These are phyloP conservation scores for Aspergillus piperis DNA, from an alignment of 2,329 filamentous ascomycete genomes.

Conservation along the genomic window DNA sequence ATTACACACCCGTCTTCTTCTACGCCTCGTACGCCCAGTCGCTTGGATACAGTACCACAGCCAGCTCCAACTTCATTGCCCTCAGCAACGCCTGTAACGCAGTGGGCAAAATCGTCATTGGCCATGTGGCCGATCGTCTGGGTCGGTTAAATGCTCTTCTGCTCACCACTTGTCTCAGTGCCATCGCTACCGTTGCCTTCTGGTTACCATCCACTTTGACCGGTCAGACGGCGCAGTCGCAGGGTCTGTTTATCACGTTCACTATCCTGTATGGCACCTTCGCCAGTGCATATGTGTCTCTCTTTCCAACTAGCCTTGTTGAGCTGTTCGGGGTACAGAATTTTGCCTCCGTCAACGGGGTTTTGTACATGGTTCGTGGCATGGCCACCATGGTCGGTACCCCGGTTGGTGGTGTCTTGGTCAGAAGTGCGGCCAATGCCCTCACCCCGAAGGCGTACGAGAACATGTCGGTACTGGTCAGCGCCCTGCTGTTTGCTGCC, in stretches of 20 bases:
- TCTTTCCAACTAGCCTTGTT: slow-evolving; percentile 44
- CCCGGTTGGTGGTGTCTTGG: slow-evolving; percentile 34
- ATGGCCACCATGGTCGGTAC: slow-evolving; percentile 42
- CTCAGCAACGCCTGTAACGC: slow-evolving; percentile 45
- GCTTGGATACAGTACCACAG: slow-evolving; percentile 38
- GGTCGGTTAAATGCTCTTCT: slow-evolving; percentile 39
- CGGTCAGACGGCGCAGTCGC: neutral
- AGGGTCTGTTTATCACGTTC: slow-evolving; percentile 33
- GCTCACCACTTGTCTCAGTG: slow-evolving; percentile 30
- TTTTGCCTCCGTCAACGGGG: slow-evolving; percentile 42
- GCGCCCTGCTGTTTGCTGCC: neutral
- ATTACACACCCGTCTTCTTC: slow-evolving; percentile 44
- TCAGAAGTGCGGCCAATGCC: slow-evolving; percentile 19
- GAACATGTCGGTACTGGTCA: slow-evolving; percentile 2
- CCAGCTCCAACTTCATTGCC: slow-evolving; percentile 43
- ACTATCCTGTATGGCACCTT: slow-evolving; percentile 40
- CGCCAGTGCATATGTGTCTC: slow-evolving; percentile 41
- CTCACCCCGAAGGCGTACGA: neutral
- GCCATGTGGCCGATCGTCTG: slow-evolving; percentile 31
- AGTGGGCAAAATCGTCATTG: slow-evolving; percentile 41
- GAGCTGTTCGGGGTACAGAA: slow-evolving; percentile 44
- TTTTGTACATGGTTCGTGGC: slow-evolving; percentile 44
- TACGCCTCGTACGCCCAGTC: slow-evolving; percentile 42
- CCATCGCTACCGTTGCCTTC: slow-evolving; percentile 29
- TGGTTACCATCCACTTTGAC: slow-evolving; percentile 25